Conservation (phyloP, 192 early-diverging fungal species). For the Kappamyces sp. region DNA sequence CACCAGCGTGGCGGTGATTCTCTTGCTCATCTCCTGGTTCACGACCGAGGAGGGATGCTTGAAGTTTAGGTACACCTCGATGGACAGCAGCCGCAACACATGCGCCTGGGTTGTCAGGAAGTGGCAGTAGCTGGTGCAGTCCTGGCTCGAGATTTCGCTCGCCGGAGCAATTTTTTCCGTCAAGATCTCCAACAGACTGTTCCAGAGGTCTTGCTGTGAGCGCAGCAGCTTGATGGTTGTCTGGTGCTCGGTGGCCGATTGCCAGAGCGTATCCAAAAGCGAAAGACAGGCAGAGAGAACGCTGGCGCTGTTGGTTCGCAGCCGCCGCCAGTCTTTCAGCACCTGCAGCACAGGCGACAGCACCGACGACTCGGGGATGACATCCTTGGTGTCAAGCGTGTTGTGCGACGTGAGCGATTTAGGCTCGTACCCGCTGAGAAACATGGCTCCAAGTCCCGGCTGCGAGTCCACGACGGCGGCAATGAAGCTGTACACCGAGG, state of each 20-base stretch:
- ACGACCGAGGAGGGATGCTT: neutral
- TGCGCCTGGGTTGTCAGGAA: conserved; percentile 13
- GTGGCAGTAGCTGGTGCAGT: neutral
- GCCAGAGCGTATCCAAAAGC: conserved; percentile 34
- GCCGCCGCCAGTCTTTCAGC: conserved; percentile 18
- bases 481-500: conserved; percentile 30
- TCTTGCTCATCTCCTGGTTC: neutral
- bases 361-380: neutral
- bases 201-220: conserved; percentile 28
- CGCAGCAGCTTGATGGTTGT: conserved; percentile 22
- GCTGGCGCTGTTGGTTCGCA: conserved; percentile 15
- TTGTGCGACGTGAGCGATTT: conserved; percentile 1
- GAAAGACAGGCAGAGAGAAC: conserved; percentile 27
- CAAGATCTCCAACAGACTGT: conserved; percentile 19
- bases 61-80: conserved; percentile 20
- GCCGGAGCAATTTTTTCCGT: conserved; percentile 1
- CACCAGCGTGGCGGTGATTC: conserved; percentile 23
- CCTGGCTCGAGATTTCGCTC: conserved; percentile 3
- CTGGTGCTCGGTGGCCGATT: conserved; percentile 24
- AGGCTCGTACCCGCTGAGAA: conserved; percentile 25
- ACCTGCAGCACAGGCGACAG: neutral
- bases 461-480: conserved; percentile 35
- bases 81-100: conserved; percentile 25
- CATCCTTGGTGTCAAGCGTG: neutral
- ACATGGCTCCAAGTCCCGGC: conserved; percentile 38